Evolutionary conservation across 495 filamentous ascomycete species (phyloP).

Genomic region (Hypoxylon intermedium): DNA sequence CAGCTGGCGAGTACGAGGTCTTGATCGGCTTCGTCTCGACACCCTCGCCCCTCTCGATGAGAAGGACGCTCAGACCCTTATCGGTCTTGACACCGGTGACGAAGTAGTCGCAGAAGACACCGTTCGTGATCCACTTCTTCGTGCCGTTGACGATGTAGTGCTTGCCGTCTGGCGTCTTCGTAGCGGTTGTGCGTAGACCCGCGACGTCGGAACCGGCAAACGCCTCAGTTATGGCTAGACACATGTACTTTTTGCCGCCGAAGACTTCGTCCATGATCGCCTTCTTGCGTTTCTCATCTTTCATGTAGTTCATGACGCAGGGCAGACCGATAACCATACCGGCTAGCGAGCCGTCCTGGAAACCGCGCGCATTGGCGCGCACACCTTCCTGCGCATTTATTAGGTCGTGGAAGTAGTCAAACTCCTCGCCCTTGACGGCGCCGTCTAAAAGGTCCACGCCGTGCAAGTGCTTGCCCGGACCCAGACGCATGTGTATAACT

Average conservation of each 20-base stretch:
- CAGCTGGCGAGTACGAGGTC: conserved; percentile 81
- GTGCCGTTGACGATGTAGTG: conserved; percentile 88
- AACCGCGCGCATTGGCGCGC: conserved; percentile 72
- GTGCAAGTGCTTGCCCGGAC: conserved; percentile 83
- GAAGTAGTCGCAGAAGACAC: conserved; percentile 83
- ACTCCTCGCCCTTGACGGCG: conserved; percentile 77
- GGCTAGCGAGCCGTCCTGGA: conserved; percentile 67
- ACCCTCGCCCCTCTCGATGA: conserved; percentile 74
- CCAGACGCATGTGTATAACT: conserved; percentile 81
- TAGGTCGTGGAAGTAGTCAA: conserved; percentile 87
- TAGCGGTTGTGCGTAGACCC: conserved; percentile 79
- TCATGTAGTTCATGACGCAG: conserved; percentile 80
- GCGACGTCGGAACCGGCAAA: conserved; percentile 90
- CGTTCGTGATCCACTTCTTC: conserved; percentile 96
- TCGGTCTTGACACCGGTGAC: conserved; percentile 81
- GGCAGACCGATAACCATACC: conserved; percentile 87
- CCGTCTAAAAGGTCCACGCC: conserved; percentile 71
- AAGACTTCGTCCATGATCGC: conserved; percentile 74
- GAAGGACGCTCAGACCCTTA: conserved; percentile 79
- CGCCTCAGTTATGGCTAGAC: conserved; percentile 85
- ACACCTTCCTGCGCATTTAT: conserved; percentile 76
- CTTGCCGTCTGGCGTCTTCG: conserved; percentile 81
- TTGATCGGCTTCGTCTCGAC: conserved; percentile 82
- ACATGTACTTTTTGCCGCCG: conserved; percentile 85
- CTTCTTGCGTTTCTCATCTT: conserved; percentile 69